phyloP scores from a whole-genome alignment of 179 eudicot species.

The Pouteria campechiana region DNA sequence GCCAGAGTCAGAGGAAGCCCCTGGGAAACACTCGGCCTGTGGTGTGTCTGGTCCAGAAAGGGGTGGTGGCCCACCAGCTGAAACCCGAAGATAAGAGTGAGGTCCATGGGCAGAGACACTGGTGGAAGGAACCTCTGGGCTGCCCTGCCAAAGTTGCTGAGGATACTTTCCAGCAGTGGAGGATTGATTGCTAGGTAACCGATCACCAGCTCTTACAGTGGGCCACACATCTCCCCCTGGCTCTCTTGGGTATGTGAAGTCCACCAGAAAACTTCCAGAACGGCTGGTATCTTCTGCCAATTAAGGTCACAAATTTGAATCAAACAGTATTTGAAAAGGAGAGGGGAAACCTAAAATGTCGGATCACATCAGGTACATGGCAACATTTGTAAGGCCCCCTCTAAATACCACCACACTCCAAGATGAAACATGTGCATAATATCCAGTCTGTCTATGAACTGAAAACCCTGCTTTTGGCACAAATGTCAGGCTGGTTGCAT shows the following conservation, averaged over 20 bases:
- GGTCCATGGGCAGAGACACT: too few species aligned
- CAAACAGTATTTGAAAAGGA: too few species aligned
- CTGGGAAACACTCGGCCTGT: constrained; percentile 59
- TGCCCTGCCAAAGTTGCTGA: constrained; percentile 43
- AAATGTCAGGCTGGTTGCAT: too few species aligned
- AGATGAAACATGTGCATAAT: too few species aligned
- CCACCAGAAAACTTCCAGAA: constrained; percentile 58
- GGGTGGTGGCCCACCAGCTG: constrained; percentile 28
- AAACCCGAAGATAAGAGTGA: constrained; percentile 30
- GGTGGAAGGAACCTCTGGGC: constrained; percentile 34
- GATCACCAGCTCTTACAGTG: constrained; percentile 28
- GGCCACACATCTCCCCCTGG: constrained; percentile 42
- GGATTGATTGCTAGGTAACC: constrained; percentile 25
- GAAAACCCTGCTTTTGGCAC: too few species aligned
- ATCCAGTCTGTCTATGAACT: too few species aligned
- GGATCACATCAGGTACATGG: too few species aligned
- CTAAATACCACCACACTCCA: too few species aligned
- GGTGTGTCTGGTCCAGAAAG: constrained; percentile 23
- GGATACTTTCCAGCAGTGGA: constrained; percentile 24
- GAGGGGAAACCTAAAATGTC: too few species aligned
- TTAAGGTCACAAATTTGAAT: too few species aligned
- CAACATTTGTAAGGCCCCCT: too few species aligned
- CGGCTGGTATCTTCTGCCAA: constrained; percentile 35
- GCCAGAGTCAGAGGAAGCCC: constrained; percentile 35
- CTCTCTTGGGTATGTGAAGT: constrained; percentile 53